Base-by-base conservation (phyloP, 2,329 filamentous ascomycete genomes). In the Penicillium glabrum region DNA sequence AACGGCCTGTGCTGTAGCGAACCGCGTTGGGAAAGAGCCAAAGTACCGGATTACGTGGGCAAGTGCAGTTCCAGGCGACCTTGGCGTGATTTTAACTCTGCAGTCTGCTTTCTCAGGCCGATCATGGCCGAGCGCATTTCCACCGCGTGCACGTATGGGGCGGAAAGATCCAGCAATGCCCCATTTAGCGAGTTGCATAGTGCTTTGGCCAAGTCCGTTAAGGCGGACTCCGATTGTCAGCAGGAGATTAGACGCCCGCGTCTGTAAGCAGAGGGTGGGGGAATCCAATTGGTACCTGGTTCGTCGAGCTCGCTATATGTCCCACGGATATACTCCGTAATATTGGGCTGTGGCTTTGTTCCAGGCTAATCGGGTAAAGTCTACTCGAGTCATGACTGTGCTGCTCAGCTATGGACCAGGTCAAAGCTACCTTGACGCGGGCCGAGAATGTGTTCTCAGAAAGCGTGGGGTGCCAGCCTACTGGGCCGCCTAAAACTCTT, bases 241-340 rank as follows among this genome's bases (percentile, higher is more conserved):
- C 57, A 57, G 27, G 43, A 43, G 33, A 46, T 57, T 60, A 60
- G 58, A 60, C 58, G 58, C 58, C 58, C 59, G 60, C 59, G 47
- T 51, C 61, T 56, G 60, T 31, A 35, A 49, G 46, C 37, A 49
- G 14, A 33, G 23, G 23, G 23, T 14, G 33, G 46, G 33, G 46
- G 7, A 13, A 27, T 11, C 27, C 37, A 41, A 41, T 41, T 31
- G 44, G 44, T 13, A 24, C 43, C 43, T 45, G 43, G 43, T 45
- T 46, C 24, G 19, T 46, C 11, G 16, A 13, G n/a, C 26, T 26
- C 7, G 26, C 35, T n/a, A 19, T 44, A 44, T 7, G 24, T 24
- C n/a, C 35, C n/a, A 39, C 35, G 35, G 16, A 19, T 13, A 24
- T 26, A 23, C 13, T 44, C 23, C 16, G 23, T 46, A 19, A 23